Percentiles rank a stretch among this genome's conserved stretches.
phyloP scores from a whole-genome alignment of 371 early-diverging fungal species.

The Cokeromyces recurvatus region DNA sequence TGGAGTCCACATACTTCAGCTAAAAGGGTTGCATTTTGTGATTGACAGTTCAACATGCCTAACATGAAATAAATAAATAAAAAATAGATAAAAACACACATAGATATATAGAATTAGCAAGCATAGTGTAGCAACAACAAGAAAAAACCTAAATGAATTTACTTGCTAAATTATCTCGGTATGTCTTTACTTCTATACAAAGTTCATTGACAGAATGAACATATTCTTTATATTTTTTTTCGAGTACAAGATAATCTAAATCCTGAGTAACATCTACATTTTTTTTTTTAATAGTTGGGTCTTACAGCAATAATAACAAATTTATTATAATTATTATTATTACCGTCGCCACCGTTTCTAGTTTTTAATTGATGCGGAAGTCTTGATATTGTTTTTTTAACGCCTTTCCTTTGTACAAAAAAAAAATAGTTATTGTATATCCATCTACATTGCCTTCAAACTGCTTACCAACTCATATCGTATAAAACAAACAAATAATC shows the following conservation, averaged over 20 bases:
- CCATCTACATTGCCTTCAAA: background rate
- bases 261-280: conserved; percentile 7
- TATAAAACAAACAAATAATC: background rate
- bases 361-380: conserved; percentile 22
- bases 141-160: background rate
- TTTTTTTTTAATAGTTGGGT: background rate
- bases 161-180: conserved; percentile 11
- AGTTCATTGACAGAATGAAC: conserved; percentile 5
- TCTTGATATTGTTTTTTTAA: conserved; percentile 20
- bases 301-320: background rate
- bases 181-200: conserved; percentile 2
- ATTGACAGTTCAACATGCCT: conserved; percentile 62
- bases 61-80: background rate
- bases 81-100: too few species aligned
- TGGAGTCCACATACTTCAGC: conserved; percentile 48
- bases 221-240: conserved; percentile 3
- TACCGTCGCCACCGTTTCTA: conserved; percentile 18
- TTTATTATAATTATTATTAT: background rate
- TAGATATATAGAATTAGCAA: too few species aligned
- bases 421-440: background rate
- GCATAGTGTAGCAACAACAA: too few species aligned
- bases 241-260: conserved; percentile 3
- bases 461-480: background rate
- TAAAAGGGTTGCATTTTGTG: conserved; percentile 50
- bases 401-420: conserved; percentile 21